Percentiles rank a stretch among this genome's conserved stretches.
Conservation (phyloP, 23 red algal species). For the Gracilariopsis chorda region DNA sequence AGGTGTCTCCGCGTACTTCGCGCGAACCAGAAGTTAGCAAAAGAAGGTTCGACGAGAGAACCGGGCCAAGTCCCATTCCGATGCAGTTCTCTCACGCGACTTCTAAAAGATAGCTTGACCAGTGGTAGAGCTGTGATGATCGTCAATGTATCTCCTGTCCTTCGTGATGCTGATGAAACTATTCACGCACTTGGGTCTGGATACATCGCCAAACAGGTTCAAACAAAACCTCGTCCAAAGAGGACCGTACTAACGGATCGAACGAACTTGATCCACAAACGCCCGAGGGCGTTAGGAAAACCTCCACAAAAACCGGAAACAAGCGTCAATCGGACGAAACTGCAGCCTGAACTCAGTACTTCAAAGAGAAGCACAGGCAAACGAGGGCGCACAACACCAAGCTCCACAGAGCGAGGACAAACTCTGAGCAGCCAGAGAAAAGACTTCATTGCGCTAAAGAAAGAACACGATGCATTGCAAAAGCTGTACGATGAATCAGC, state of each 20-base stretch:
- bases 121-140: constrained; percentile 65
- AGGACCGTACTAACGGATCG: background rate
- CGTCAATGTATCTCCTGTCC: constrained; percentile 62
- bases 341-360: background rate
- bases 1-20: constrained; percentile 64
- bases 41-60: background rate
- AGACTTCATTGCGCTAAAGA: background rate
- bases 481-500: background rate
- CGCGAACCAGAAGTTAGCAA: constrained; percentile 36
- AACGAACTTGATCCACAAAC: background rate
- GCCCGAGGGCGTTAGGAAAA: background rate
- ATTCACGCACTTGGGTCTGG: constrained; percentile 77
- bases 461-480: background rate
- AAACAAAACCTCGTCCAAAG: background rate
- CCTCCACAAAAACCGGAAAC: background rate
- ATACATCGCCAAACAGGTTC: constrained; percentile 50
- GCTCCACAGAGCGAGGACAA: background rate
- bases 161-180: constrained; percentile 77
- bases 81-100: constrained; percentile 59
- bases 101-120: constrained; percentile 54
- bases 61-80: constrained; percentile 64
- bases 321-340: background rate
- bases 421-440: background rate
- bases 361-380: background rate
- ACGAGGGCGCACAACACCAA: background rate